Evolutionary conservation across 2,329 filamentous ascomycete species (phyloP).

Genomic region (Rhexocercosporidium sp.): DNA sequence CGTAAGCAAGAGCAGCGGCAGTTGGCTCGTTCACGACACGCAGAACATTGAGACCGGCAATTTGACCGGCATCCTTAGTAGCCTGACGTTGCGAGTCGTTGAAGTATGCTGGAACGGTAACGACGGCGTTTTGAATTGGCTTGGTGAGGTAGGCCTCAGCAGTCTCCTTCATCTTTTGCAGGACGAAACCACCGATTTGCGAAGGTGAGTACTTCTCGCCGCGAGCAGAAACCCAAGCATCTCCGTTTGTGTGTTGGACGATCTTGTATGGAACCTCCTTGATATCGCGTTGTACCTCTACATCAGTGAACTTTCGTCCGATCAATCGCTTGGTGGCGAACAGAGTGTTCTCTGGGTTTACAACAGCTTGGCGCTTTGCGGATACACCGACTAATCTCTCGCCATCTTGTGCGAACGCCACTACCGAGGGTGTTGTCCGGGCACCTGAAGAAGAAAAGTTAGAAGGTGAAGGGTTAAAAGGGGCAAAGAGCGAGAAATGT

Average conservation of each 20-base stretch:
- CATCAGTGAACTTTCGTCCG: constrained; percentile 93
- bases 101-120: constrained; percentile 98
- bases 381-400: constrained; percentile 97
- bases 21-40: constrained; percentile 99
- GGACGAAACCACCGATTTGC: constrained; percentile 95
- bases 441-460: constrained; percentile 61
- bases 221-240: constrained; percentile 93
- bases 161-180: constrained; percentile 99
- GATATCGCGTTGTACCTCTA: constrained; percentile 94
- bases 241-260: constrained; percentile 93
- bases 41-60: constrained; percentile 93
- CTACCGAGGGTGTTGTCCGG: constrained; percentile 90
- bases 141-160: constrained; percentile 92
- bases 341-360: constrained; percentile 98
- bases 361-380: constrained; percentile 96
- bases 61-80: constrained; percentile 97
- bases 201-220: constrained; percentile 96
- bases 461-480: constrained; percentile 26
- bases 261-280: constrained; percentile 99
- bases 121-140: constrained; percentile 92
- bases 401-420: constrained; percentile 93
- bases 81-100: constrained; percentile 98
- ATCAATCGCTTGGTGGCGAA: constrained; percentile 99
- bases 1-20: constrained; percentile 92
- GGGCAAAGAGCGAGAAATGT: constrained; percentile 38